Conservation (phyloP, 306 rosid genomes). For the Psophocarpus tetragonolobus region DNA sequence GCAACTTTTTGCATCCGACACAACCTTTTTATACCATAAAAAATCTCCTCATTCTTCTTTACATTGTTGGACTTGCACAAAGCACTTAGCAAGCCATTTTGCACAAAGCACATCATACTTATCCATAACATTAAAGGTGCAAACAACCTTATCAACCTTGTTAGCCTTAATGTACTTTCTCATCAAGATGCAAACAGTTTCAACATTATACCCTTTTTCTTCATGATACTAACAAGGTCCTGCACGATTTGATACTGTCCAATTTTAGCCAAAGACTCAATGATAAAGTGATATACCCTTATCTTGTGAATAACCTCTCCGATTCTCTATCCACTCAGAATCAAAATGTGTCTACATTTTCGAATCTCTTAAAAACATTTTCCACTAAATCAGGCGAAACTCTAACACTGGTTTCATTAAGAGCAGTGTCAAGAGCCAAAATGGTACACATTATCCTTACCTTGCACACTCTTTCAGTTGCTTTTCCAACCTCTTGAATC, state of each 20-base stretch:
- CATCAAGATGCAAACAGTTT: slow-evolving; percentile 89
- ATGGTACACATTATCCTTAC: slow-evolving; percentile 60
- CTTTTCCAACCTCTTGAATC: slow-evolving; percentile 46
- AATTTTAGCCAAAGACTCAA: slow-evolving; percentile 75
- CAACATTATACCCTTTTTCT: slow-evolving; percentile 67
- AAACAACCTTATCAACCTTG: slow-evolving; percentile 79
- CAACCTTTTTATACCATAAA: slow-evolving; percentile 59
- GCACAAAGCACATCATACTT: slow-evolving; percentile 67
- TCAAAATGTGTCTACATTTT: slow-evolving; percentile 72
- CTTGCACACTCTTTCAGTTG: slow-evolving; percentile 52
- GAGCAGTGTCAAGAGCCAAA: slow-evolving; percentile 66
- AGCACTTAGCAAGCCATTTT: slow-evolving; percentile 77
- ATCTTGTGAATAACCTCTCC: slow-evolving; percentile 58
- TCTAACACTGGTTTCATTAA: slow-evolving; percentile 68
- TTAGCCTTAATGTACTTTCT: slow-evolving; percentile 78
- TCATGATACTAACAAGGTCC: slow-evolving; percentile 83
- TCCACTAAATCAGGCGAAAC: slow-evolving; percentile 70
- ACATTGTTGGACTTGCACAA: slow-evolving; percentile 81
- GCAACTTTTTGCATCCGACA: slow-evolving; percentile 68
- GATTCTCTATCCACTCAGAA: slow-evolving; percentile 83
- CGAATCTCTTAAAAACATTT: slow-evolving; percentile 62
- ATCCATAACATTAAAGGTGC: slow-evolving; percentile 83
- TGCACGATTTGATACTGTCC: slow-evolving; percentile 83
- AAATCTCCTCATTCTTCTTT: slow-evolving; percentile 92
- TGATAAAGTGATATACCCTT: slow-evolving; percentile 76